These are phyloP conservation scores for Malassezia sp. DNA, from an alignment of 1,284 basidiomycete species.

Conservation along the genomic window DNA sequence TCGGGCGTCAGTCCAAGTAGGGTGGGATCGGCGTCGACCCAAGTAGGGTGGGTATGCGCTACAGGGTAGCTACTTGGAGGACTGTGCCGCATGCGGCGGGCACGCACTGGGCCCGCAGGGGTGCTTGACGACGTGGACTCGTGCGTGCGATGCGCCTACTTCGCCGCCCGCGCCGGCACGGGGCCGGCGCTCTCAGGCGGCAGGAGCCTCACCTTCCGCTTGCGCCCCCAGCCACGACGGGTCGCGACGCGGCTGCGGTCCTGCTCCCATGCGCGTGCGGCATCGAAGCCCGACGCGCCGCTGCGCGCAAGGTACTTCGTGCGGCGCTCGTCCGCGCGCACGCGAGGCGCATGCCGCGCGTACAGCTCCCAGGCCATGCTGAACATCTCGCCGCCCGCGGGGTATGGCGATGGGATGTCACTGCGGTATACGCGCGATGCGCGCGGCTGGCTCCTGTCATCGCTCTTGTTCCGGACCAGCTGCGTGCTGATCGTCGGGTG, in stretches of 20 bases:
- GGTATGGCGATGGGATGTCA: slow-evolving; percentile 42
- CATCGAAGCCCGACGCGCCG: slow-evolving; percentile 28
- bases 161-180: too few species aligned
- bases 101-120: too few species aligned
- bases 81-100: too few species aligned
- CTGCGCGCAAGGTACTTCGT: slow-evolving; percentile 28
- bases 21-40: too few species aligned
- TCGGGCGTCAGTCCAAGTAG: too few species aligned
- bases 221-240: slow-evolving; percentile 33
- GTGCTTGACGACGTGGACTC: too few species aligned
- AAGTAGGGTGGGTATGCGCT: slow-evolving; percentile 13
- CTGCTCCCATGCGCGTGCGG: slow-evolving; percentile 29
- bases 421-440: slow-evolving; percentile 20
- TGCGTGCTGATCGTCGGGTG: slow-evolving; percentile 82
- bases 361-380: slow-evolving; percentile 44
- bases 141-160: too few species aligned
- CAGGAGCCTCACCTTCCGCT: slow-evolving; percentile 4
- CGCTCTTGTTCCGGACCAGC: slow-evolving; percentile 49
- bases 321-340: slow-evolving; percentile 32
- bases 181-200: too few species aligned
- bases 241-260: slow-evolving; percentile 24
- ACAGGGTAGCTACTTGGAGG: too few species aligned
- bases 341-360: slow-evolving; percentile 37
- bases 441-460: slow-evolving; percentile 51
- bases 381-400: slow-evolving; percentile 37